These are phyloP conservation scores for Leishmania aethiopica DNA, from an alignment of 208 protist species.

Conservation along the genomic window DNA sequence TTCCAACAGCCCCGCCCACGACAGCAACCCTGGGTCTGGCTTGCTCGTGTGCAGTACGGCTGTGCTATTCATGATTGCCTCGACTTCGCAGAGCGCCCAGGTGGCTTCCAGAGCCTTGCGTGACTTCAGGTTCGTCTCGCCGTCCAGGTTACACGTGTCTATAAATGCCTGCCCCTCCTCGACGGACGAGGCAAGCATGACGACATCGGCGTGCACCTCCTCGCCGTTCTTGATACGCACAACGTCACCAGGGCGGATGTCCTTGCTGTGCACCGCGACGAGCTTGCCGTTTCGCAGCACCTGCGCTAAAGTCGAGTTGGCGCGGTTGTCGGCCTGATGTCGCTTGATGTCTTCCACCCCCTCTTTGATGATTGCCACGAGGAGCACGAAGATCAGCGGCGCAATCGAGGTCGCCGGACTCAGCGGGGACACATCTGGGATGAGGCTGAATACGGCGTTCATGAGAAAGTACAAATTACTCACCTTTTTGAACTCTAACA, in stretches of 20 bases:
- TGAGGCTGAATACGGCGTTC: slow-evolving; percentile 90
- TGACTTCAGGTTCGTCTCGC: slow-evolving; percentile 89
- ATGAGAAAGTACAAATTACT: slow-evolving; percentile 97
- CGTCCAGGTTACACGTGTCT: slow-evolving; percentile 93
- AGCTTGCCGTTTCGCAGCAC: slow-evolving; percentile 61
- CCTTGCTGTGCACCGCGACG: slow-evolving; percentile 49
- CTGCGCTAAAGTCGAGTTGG: slow-evolving; percentile 71
- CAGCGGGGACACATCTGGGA: slow-evolving; percentile 91
- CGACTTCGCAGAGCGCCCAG: slow-evolving; percentile 44
- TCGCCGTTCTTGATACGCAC: slow-evolving; percentile 79
- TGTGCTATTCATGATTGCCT: slow-evolving; percentile 26
- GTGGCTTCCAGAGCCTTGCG: slow-evolving; percentile 77
- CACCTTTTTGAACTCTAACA: slow-evolving; percentile 92
- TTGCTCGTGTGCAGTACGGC: slow-evolving; percentile 58
- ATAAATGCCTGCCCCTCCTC: slow-evolving; percentile 89
- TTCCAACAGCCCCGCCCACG: slow-evolving; percentile 76
- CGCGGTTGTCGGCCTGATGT: slow-evolving; percentile 74
- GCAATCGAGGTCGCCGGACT: slow-evolving; percentile 88
- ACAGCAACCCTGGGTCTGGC: slow-evolving; percentile 74
- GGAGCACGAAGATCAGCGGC: slow-evolving; percentile 92
- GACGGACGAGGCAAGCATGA: slow-evolving; percentile 75
- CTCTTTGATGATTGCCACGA: slow-evolving; percentile 90
- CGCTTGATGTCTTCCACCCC: slow-evolving; percentile 89
- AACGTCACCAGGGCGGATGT: slow-evolving; percentile 83
- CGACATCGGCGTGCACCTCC: slow-evolving; percentile 87